Conservation (phyloP, 1,139 yeast species). For the Ogataea hybrid region DNA sequence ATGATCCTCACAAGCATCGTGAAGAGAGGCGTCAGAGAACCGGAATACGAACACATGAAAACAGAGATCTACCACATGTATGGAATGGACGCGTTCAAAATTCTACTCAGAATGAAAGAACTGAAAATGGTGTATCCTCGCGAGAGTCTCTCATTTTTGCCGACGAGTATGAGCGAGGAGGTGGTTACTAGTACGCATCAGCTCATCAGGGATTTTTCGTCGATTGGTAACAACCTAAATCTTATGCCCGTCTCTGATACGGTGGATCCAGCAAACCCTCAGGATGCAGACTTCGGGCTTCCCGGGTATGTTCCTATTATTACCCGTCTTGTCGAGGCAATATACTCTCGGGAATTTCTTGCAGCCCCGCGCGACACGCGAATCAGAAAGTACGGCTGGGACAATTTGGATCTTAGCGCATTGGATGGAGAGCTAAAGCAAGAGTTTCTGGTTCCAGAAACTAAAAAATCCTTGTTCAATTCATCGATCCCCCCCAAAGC, state of each 20-base stretch:
- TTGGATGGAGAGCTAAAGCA: slow-evolving; percentile 27
- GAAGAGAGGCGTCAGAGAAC: slow-evolving; percentile 63
- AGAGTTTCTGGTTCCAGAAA: slow-evolving; percentile 31
- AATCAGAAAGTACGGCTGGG: slow-evolving; percentile 31
- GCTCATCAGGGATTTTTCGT: slow-evolving; percentile 33
- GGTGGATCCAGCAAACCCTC: slow-evolving; percentile 22
- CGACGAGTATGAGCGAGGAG: slow-evolving; percentile 11
- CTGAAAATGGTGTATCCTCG: slow-evolving; percentile 23
- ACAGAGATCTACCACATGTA: slow-evolving; percentile 53
- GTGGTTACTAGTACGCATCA: slow-evolving; percentile 19
- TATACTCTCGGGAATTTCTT: slow-evolving; percentile 45
- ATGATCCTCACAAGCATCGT: slow-evolving; percentile 54
- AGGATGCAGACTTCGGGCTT: slow-evolving; percentile 48
- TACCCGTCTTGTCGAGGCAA: slow-evolving; percentile 48
- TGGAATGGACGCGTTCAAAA: slow-evolving; percentile 49
- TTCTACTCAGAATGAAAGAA: slow-evolving; percentile 37
- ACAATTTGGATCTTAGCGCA: slow-evolving; percentile 27
- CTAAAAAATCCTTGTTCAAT: slow-evolving; percentile 27
- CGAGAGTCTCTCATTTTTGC: slow-evolving; percentile 24
- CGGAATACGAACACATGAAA: slow-evolving; percentile 51
- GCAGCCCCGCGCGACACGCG: slow-evolving; percentile 12
- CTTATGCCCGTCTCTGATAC: slow-evolving; percentile 28
- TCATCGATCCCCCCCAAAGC: slow-evolving; percentile 28
- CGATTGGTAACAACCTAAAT: slow-evolving; percentile 27
- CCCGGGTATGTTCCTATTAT: slow-evolving; percentile 54